Percentiles rank a stretch among this genome's conserved stretches.
Conservation (phyloP, 2,329 filamentous ascomycete species). For the Trichoderma aggressivum region DNA sequence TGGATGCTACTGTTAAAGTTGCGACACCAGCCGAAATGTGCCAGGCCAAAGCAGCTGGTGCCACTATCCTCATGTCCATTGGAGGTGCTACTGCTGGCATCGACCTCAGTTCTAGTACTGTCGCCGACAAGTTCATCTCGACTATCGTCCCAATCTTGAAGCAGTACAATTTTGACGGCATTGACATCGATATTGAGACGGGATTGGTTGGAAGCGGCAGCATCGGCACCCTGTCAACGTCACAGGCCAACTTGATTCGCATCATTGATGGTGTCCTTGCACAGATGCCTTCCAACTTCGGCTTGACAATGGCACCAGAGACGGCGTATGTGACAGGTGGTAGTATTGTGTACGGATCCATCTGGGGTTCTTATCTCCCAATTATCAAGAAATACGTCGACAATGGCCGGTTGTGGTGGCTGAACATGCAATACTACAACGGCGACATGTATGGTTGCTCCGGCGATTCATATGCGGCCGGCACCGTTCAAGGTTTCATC, state of each 20-base stretch:
- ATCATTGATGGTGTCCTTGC: constrained; percentile 37
- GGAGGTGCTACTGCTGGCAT: constrained; percentile 34
- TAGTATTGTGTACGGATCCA: constrained; percentile 31
- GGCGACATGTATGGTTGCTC: constrained; percentile 37
- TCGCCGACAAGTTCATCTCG: constrained; percentile 34
- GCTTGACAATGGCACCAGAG: constrained; percentile 49
- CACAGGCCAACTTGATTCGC: constrained; percentile 35
- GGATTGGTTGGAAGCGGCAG: constrained; percentile 32
- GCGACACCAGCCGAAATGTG: constrained; percentile 33
- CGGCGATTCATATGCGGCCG: constrained; percentile 32
- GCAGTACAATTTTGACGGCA: constrained; percentile 36
- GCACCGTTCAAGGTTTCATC: constrained; percentile 32
- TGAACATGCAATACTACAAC: constrained; percentile 40
- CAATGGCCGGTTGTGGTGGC: constrained; percentile 36
- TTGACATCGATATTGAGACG: constrained; percentile 37
- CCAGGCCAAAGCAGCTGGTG: constrained; percentile 33
- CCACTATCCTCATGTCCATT: constrained; percentile 35
- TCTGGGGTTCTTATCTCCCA: constrained; percentile 37
- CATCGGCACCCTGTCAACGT: constrained; percentile 31
- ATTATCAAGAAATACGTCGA: constrained; percentile 38
- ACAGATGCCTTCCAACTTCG: constrained; percentile 54
- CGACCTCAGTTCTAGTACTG: constrained; percentile 31
- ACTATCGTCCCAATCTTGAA: constrained; percentile 36
- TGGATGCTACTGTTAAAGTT: constrained; percentile 32
- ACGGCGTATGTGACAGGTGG: constrained; percentile 37